Evolutionary conservation across 345 rosid species (phyloP).

Genomic region (Bruguiera parviflora): DNA sequence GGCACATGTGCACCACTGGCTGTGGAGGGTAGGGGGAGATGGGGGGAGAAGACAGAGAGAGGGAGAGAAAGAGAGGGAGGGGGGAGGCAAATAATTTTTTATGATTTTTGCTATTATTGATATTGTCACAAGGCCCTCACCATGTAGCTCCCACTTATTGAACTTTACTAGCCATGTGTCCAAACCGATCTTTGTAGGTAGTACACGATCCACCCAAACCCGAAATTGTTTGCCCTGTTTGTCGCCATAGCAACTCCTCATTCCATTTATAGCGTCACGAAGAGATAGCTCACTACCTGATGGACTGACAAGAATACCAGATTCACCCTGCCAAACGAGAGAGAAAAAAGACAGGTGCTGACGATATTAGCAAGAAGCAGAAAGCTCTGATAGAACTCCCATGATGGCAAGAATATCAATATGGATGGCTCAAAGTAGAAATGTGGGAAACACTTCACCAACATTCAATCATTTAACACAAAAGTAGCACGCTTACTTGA

Average conservation of each 20-base stretch:
- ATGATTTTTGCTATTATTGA: too few species aligned
- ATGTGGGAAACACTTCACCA: too few species aligned
- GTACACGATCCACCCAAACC: constrained; percentile 79
- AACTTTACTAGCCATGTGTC: constrained; percentile 73
- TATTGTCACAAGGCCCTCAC: not conserved
- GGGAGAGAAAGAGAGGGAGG: too few species aligned
- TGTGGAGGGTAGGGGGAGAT: too few species aligned
- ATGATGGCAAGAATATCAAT: not conserved
- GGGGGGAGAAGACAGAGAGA: too few species aligned
- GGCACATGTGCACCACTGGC: too few species aligned
- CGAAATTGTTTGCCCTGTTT: constrained; percentile 64
- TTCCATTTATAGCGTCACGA: constrained; percentile 42
- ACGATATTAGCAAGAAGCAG: not conserved
- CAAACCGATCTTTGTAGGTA: constrained; percentile 48
- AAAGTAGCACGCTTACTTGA: not conserved
- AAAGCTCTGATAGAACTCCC: not conserved
- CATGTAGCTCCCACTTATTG: constrained; percentile 60
- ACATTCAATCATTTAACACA: not conserved
- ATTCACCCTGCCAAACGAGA: constrained; percentile 46
- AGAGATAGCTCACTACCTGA: constrained; percentile 67
- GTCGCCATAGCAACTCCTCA: constrained; percentile 64
- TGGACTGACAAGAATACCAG: constrained; percentile 60
- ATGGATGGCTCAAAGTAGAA: not conserved
- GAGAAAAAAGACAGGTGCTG: not conserved
- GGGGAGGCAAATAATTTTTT: too few species aligned